These are phyloP conservation scores for Citrus glauca DNA, from an alignment of 345 rosid species.

Conservation along the genomic window DNA sequence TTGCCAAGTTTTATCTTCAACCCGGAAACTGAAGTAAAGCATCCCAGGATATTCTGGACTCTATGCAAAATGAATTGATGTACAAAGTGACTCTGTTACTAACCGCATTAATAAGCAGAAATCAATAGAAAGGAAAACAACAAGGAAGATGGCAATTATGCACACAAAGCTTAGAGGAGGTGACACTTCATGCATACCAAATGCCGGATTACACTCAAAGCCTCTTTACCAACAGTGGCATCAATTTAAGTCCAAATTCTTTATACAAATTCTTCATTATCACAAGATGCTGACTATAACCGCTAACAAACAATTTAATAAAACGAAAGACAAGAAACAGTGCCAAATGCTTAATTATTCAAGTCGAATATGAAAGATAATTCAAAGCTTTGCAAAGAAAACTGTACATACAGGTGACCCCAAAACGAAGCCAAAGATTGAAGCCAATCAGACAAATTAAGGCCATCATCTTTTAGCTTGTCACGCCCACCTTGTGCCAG, in stretches of 20 bases:
- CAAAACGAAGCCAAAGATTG: constrained; percentile 98
- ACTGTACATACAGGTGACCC: constrained; percentile 96
- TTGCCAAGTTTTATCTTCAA: constrained; percentile 33
- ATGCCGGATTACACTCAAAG: background rate
- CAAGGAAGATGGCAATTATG: background rate
- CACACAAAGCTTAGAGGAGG: background rate
- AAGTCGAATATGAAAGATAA: background rate
- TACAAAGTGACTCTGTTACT: constrained; percentile 4
- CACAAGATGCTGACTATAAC: background rate
- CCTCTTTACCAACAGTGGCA: background rate
- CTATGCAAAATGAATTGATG: constrained; percentile 5
- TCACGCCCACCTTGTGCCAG: constrained; percentile 92
- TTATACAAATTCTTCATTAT: background rate
- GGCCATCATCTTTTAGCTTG: constrained; percentile 97
- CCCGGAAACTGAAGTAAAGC: constrained; percentile 40
- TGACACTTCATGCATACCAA: background rate
- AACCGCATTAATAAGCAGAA: background rate
- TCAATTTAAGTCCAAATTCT: background rate
- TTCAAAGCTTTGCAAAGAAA: constrained; percentile 23
- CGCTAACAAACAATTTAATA: background rate
- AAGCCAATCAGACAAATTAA: constrained; percentile 98
- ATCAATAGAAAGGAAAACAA: background rate
- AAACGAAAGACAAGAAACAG: background rate
- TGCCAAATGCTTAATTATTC: background rate
- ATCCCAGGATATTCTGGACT: constrained; percentile 33